phyloP scores from a whole-genome alignment of 2,329 filamentous ascomycete genomes.

The Paecilomyces variotii region DNA sequence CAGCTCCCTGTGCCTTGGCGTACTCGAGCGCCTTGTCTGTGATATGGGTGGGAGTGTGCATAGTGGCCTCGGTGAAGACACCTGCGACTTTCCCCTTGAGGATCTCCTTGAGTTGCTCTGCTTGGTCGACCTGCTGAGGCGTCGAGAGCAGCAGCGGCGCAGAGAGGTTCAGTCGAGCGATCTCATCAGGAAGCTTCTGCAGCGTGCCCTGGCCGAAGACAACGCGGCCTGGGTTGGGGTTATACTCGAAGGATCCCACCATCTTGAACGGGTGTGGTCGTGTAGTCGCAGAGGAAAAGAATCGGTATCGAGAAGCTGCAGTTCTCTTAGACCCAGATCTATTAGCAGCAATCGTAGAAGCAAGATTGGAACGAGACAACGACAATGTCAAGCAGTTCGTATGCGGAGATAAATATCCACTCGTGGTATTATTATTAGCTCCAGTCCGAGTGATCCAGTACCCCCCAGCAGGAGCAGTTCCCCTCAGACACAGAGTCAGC shows the following conservation, averaged over 20 bases:
- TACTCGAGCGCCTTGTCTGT: constrained; percentile 50
- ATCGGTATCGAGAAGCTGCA: not conserved
- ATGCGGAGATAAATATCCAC: not conserved
- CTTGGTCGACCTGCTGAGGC: constrained; percentile 43
- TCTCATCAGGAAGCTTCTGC: constrained; percentile 38
- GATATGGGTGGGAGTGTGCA: constrained; percentile 54
- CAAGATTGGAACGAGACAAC: not conserved
- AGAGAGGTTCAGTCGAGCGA: constrained; percentile 39
- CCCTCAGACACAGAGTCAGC: not conserved
- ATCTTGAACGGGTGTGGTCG: constrained; percentile 2
- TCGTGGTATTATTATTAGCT: not conserved
- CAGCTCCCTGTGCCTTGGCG: constrained; percentile 38
- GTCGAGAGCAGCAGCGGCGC: constrained; percentile 51
- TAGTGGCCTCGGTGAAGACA: constrained; percentile 49
- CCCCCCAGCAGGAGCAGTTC: not conserved
- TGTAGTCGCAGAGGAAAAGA: not conserved
- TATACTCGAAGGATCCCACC: constrained; percentile 52
- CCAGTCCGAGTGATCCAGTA: not conserved
- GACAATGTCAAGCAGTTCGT: not conserved
- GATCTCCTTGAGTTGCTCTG: constrained; percentile 36
- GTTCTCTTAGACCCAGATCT: not conserved
- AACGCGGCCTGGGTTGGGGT: constrained; percentile 45
- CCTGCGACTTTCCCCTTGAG: constrained; percentile 43
- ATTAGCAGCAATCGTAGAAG: not conserved
- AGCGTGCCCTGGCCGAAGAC: constrained; percentile 51